Base-by-base conservation (phyloP, 768 basidiomycete species). In the Lactarius indigo region DNA sequence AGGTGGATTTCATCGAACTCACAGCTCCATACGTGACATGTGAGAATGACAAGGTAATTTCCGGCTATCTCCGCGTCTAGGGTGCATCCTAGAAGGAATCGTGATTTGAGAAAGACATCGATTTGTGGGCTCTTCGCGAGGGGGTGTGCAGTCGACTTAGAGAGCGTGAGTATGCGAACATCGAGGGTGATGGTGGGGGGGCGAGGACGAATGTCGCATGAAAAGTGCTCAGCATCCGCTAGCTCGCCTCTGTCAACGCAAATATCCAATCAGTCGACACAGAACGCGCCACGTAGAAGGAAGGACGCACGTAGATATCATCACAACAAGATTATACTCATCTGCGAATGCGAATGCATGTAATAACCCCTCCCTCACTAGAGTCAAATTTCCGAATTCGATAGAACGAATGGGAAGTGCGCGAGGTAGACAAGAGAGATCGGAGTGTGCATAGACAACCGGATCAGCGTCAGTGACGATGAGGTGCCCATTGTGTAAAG, bases 291-390 rank as follows among this genome's bases (percentile, higher is more conserved):
- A 2, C 17, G 39, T 35, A 10, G 26, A n/a, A 18, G 20, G 26
- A 55, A 57, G 56, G 20, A 68, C 66, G 18, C 41, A 68, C 66
- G 50, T 64, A 18, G 66, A 63, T 31, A 68, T 41, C 15, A 64
- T 59, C 8, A 42, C 66, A 26, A 60, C 66, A 6, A 68, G 66
- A 26, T 68, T 58, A 35, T 60, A 59, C 33, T 68, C 66, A 33
- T 68, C 58, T 5, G 66, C 58, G 31, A 68, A 68, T 5, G 66
- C 66, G 44, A 68, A 68, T 30, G 59, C 58, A 47, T 68, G 66
- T 5, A 68, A 31, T 17, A 68, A 41, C 50, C 66, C 66, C 17
- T 68, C 63, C 28, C 33, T 59, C 33, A 64, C 42, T n/a, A 55
- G 52, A 33, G 62, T 67, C 57, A 59, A 39, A 60, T 68, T 68